A percentile compares a stretch with the other conserved stretches of the same genome.
Conservation (phyloP, 345 rosid species). For the Orychophragmus violaceus region DNA sequence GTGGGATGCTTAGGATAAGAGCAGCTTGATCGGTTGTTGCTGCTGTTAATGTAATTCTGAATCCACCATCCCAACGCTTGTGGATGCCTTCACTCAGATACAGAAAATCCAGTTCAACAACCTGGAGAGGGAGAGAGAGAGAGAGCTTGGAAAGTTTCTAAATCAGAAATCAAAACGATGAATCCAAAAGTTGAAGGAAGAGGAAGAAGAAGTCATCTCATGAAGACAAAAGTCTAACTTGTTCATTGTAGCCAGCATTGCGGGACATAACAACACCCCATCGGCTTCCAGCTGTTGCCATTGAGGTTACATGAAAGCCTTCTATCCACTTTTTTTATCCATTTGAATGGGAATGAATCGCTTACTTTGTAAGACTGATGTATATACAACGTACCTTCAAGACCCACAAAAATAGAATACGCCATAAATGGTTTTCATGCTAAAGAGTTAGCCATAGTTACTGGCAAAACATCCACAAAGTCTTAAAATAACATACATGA, state of each 20-base stretch:
- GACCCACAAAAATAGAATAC: not conserved
- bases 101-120: slow-evolving; percentile 94
- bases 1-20: slow-evolving; percentile 79
- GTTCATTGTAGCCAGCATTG: slow-evolving; percentile 86
- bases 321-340: slow-evolving; percentile 99
- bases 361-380: slow-evolving; percentile 98
- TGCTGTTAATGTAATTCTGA: slow-evolving; percentile 87
- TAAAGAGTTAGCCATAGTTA: not conserved
- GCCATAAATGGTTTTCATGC: not conserved
- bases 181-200: not conserved
- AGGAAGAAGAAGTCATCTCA: not conserved
- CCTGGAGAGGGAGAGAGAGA: slow-evolving; percentile 35
- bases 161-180: not conserved
- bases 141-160: not conserved
- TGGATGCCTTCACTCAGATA: slow-evolving; percentile 99
- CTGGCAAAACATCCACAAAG: not conserved
- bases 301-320: slow-evolving; percentile 94
- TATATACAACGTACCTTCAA: slow-evolving; percentile 72
- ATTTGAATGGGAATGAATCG: slow-evolving; percentile 92
- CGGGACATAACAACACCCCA: slow-evolving; percentile 99
- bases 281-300: slow-evolving; percentile 94
- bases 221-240: slow-evolving; percentile 42
- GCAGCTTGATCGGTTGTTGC: slow-evolving; percentile 95
- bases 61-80: slow-evolving; percentile 93
- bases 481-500: not conserved